phyloP scores from a whole-genome alignment of 2,329 filamentous ascomycete species.

The Metarhizium anisopliae region DNA sequence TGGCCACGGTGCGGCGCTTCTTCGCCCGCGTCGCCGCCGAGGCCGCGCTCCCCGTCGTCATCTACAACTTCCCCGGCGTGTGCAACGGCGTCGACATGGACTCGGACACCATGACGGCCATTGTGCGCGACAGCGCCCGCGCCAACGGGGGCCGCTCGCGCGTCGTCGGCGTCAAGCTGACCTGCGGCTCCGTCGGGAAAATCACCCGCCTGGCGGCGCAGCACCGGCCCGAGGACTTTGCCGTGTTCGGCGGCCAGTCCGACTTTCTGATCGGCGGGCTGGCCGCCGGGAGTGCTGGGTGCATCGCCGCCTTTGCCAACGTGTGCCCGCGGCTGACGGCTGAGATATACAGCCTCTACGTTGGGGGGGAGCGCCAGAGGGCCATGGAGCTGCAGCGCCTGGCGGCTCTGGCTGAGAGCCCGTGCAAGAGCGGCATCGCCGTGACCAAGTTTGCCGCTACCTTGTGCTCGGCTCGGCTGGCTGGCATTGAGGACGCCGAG shows the following conservation, averaged over 20 bases:
- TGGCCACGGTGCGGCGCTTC: conserved; percentile 24
- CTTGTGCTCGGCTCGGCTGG: conserved; percentile 5
- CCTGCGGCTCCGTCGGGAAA: conserved; percentile 67
- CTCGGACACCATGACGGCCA: conserved; percentile 48
- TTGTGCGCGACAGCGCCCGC: conserved; percentile 14
- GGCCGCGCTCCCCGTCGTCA: conserved; percentile 53
- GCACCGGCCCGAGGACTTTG: conserved; percentile 48
- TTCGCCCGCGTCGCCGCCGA: conserved; percentile 39
- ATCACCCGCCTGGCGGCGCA: conserved; percentile 49
- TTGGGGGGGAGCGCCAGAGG: background rate
- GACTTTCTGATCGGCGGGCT: conserved; percentile 60
- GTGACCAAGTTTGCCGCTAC: conserved; percentile 7
- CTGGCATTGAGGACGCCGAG: conserved; percentile 9
- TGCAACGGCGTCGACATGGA: conserved; percentile 59
- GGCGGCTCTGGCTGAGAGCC: conserved; percentile 9
- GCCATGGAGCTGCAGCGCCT: conserved; percentile 6
- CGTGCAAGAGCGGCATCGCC: conserved; percentile 10
- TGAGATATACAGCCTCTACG: conserved; percentile 6
- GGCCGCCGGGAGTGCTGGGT: conserved; percentile 48
- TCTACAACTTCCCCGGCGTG: conserved; percentile 67
- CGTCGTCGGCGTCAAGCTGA: conserved; percentile 63
- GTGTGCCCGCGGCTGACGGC: conserved; percentile 46
- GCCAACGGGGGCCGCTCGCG: conserved; percentile 30
- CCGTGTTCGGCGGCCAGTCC: conserved; percentile 62
- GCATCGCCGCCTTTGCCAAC: conserved; percentile 55